Evolutionary conservation across 495 filamentous ascomycete species (phyloP).

Genomic region (Podospora pseudoanserina): DNA sequence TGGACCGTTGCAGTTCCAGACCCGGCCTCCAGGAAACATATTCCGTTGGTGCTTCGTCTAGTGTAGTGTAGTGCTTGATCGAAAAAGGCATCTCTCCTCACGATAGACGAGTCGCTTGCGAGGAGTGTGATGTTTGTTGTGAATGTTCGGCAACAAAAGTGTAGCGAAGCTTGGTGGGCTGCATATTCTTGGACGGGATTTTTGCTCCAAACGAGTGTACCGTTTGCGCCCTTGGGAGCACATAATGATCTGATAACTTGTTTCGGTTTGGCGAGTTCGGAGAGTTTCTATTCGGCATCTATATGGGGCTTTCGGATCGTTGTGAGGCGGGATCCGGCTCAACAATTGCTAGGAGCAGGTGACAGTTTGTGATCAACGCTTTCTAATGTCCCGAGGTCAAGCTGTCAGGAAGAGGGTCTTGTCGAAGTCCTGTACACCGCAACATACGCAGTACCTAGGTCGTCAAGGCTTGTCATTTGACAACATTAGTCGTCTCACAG

Average conservation of each 20-base stretch:
- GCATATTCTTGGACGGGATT: not conserved
- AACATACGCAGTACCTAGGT: not conserved
- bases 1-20: not conserved
- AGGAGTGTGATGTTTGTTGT: not conserved
- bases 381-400: too few relatives aligned
- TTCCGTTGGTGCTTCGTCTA: not conserved
- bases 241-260: not conserved
- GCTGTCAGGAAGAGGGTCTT: too few relatives aligned
- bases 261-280: not conserved
- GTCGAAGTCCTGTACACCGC: not conserved
- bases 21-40: constrained; percentile 1
- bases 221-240: not conserved
- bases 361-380: not conserved
- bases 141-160: not conserved
- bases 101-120: not conserved
- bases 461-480: not conserved
- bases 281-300: not conserved
- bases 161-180: not conserved
- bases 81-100: not conserved
- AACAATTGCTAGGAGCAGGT: not conserved
- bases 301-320: not conserved
- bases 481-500: not conserved
- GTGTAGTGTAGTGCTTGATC: not conserved
- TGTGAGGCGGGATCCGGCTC: not conserved
- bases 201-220: not conserved